These are phyloP conservation scores for Isoetes taiwanensis DNA, from an alignment of 75 land plant genomes.

Conservation along the genomic window DNA sequence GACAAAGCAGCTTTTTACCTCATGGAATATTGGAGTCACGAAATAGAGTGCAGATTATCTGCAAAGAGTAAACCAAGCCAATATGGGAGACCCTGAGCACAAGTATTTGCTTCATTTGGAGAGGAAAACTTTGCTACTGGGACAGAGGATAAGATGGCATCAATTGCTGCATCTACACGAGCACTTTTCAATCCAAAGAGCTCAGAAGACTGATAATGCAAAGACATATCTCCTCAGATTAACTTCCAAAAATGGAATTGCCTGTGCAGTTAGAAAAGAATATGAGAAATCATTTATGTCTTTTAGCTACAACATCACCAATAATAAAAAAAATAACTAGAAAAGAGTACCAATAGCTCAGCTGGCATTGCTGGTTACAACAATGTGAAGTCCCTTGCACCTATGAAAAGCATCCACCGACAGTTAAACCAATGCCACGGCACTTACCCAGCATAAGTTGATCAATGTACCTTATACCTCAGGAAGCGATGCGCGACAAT, in stretches of 20 bases:
- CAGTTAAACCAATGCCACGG: not conserved
- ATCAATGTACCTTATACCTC: conserved; percentile 14
- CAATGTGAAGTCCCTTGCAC: conserved; percentile 17
- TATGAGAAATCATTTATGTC: not conserved
- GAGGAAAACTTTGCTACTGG: not conserved
- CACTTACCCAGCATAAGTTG: too few relatives aligned
- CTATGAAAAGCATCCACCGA: conserved; percentile 1
- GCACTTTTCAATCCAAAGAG: conserved; percentile 12
- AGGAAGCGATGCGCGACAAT: conserved; percentile 8
- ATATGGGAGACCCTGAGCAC: not conserved
- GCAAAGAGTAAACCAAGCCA: not conserved
- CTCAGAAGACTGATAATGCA: conserved; percentile 10
- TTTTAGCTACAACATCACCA: not conserved
- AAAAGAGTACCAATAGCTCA: conserved; percentile 17
- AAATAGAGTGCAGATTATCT: conserved; percentile 14
- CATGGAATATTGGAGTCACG: conserved; percentile 25
- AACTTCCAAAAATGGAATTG: conserved; percentile 22
- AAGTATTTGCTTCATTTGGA: not conserved
- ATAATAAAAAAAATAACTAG: not conserved
- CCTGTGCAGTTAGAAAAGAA: conserved; percentile 14
- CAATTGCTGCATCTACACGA: conserved; percentile 10
- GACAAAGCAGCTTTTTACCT: conserved; percentile 18
- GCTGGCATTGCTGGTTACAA: conserved; percentile 19
- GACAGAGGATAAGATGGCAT: not conserved
- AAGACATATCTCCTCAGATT: conserved; percentile 31